These are phyloP conservation scores for Puccinia triticina DNA, from an alignment of 1,284 basidiomycete species.

Conservation along the genomic window DNA sequence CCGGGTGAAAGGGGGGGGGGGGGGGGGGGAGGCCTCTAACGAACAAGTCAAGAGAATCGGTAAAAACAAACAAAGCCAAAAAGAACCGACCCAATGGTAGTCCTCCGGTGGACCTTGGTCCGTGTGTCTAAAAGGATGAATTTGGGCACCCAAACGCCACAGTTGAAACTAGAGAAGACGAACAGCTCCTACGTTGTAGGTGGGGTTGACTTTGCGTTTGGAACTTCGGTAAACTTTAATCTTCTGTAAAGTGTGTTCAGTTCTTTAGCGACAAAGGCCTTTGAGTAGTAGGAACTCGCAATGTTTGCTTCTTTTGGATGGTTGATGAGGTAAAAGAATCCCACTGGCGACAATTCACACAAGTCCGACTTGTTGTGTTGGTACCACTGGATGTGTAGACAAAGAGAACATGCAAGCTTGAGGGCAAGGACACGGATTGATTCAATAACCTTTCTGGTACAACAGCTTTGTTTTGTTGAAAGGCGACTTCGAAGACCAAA, in stretches of 20 bases:
- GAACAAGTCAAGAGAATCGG: slow-evolving; percentile 24
- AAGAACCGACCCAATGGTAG: slow-evolving; percentile 31
- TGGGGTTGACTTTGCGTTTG: neutral
- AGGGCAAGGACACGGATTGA: slow-evolving; percentile 23
- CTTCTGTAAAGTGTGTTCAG: slow-evolving; percentile 8
- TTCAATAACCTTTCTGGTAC: slow-evolving; percentile 2
- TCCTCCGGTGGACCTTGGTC: slow-evolving; percentile 24
- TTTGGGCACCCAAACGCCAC: slow-evolving; percentile 36
- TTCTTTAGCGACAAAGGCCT: slow-evolving; percentile 11
- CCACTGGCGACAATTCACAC: slow-evolving; percentile 7
- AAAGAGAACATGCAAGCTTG: slow-evolving; percentile 10
- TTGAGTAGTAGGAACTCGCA: slow-evolving; percentile 3
- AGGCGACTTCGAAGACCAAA: neutral
- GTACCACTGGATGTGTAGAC: slow-evolving; percentile 1
- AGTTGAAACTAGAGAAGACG: slow-evolving; percentile 27
- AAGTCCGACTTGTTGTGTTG: neutral
- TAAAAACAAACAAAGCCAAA: slow-evolving; percentile 38
- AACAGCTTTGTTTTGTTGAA: slow-evolving; percentile 3
- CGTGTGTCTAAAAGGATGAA: slow-evolving; percentile 24
- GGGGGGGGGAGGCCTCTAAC: slow-evolving; percentile 17
- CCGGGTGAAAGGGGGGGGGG: slow-evolving; percentile 25
- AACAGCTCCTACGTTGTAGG: neutral
- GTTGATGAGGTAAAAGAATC: slow-evolving; percentile 25
- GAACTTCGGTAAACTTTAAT: slow-evolving; percentile 31
- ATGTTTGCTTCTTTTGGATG: slow-evolving; percentile 12